Evolutionary conservation across 169 alveolate species (phyloP).

Genomic region (Fabrea salina): DNA sequence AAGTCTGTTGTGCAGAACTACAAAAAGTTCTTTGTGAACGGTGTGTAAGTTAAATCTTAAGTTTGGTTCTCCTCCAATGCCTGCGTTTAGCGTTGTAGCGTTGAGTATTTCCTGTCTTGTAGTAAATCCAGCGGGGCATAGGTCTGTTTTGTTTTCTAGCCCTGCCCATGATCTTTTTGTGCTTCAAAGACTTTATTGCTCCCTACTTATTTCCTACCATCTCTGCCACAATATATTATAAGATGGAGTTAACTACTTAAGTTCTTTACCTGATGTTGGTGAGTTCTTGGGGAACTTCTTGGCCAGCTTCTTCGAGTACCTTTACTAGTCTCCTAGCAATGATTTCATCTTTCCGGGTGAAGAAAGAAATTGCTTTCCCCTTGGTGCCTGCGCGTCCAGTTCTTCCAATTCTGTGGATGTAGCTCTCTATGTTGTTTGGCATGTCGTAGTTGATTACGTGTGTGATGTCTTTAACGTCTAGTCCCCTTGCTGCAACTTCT

Average conservation of each 20-base stretch:
- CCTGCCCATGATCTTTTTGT: conserved; percentile 63
- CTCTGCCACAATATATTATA: too few relatives aligned
- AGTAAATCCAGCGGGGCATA: conserved; percentile 75
- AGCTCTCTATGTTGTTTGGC: conserved; percentile 93
- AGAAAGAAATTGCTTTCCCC: conserved; percentile 19
- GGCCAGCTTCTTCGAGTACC: conserved; percentile 28
- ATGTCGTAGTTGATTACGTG: conserved; percentile 95
- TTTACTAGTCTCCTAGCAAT: conserved; percentile 80
- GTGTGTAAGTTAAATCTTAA: conserved; percentile 54
- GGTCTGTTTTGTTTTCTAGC: conserved; percentile 73
- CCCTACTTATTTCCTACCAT: conserved; percentile 42
- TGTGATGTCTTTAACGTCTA: conserved; percentile 93
- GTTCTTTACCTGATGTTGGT: not conserved
- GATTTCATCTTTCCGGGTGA: conserved; percentile 40
- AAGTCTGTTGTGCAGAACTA: conserved; percentile 22
- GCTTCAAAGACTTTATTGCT: conserved; percentile 51
- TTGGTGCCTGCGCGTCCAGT: conserved; percentile 66
- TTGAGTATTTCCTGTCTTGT: conserved; percentile 64
- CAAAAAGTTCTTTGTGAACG: too few relatives aligned
- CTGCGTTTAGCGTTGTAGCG: conserved; percentile 76
- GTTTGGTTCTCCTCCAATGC: conserved; percentile 79
- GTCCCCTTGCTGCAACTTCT: conserved; percentile 99
- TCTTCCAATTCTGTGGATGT: conserved; percentile 92
- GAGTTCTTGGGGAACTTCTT: not conserved
- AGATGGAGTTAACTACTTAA: too few relatives aligned